A percentile compares a stretch with the other conserved stretches of the same genome.
Evolutionary conservation across 2,329 filamentous ascomycete species (phyloP).

Genomic region (Fusarium falciforme): DNA sequence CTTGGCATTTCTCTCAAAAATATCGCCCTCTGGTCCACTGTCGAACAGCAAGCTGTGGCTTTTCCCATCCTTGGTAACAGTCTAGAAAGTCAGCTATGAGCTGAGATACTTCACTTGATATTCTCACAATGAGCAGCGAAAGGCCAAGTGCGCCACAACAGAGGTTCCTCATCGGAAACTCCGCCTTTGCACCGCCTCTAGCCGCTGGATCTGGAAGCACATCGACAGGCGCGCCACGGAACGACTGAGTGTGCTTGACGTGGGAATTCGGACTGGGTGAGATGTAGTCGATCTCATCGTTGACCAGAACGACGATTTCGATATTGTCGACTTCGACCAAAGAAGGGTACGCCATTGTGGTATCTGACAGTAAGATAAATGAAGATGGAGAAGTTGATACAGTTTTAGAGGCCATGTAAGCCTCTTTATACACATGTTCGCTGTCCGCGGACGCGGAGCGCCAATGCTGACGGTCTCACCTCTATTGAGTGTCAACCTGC

Average conservation of each 20-base stretch:
- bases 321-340: slow-evolving; percentile 45
- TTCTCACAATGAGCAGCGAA: slow-evolving; percentile 60
- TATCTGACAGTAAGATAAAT: neutral
- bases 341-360: neutral
- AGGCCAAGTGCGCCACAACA: slow-evolving; percentile 67
- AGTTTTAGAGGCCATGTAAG: neutral
- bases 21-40: slow-evolving; percentile 62
- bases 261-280: slow-evolving; percentile 58
- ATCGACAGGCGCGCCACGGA: slow-evolving; percentile 54
- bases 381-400: neutral
- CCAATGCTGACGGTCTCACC: slow-evolving; percentile 9
- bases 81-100: slow-evolving; percentile 45
- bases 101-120: neutral
- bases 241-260: slow-evolving; percentile 54
- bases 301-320: slow-evolving; percentile 62
- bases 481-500: neutral
- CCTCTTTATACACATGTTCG: slow-evolving; percentile 5
- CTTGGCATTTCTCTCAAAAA: slow-evolving; percentile 62
- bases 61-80: slow-evolving; percentile 55
- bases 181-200: slow-evolving; percentile 55
- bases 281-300: slow-evolving; percentile 66
- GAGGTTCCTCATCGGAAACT: slow-evolving; percentile 61
- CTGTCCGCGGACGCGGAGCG: neutral
- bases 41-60: slow-evolving; percentile 55
- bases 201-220: slow-evolving; percentile 46